Base-by-base conservation (phyloP, 2,329 filamentous ascomycete genomes). In the Scedosporium boydii region DNA sequence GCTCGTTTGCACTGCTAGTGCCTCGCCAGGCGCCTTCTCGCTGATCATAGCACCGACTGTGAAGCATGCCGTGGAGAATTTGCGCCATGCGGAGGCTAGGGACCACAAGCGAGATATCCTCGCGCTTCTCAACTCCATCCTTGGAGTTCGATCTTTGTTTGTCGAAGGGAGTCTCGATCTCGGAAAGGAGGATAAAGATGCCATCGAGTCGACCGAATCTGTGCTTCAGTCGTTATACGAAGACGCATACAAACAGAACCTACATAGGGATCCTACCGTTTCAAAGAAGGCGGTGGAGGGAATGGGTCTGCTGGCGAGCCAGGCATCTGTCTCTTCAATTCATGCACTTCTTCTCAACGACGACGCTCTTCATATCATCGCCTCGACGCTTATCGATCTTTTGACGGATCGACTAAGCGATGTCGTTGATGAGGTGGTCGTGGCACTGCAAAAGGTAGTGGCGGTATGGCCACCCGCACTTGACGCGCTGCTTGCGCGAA, bases 51-150 rank as follows among this genome's bases (percentile, higher is more conserved):
- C 78, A 2, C 77, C 79, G 1, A 72, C 75, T 10, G 74, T 83
- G 44, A 73, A 82, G 4, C 76, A 81, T 34, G 73, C 84, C 41
- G 79, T 79, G 63, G 77, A 78, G 60, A 80, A 80, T 42, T 69
- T 86, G 9, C 77, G 76, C 38, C 77, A 82, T 63, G 76, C 79
- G 1, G 81, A 81, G 66, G 80, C 80, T 1, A 69, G 76, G 4
- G 72, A 75, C 2, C 82, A 85, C 64, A 78, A 77, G 34, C 75
- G 77, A n/a, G 80, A 83, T 63, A 74, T 85, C 1, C 67, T 85
- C 2, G 76, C 77, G 18, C 72, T 85, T 1, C 66, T 85, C 4
- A 80, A 81, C 60, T 78, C 81, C 1, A 70, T 84, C 6, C 70
- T 86, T 23, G 78, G 79, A 64, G 76, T 78, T 2, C 73, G 80